Evolutionary conservation across 306 rosid genomes (phyloP).

Genomic region (Rubus idaeus): DNA sequence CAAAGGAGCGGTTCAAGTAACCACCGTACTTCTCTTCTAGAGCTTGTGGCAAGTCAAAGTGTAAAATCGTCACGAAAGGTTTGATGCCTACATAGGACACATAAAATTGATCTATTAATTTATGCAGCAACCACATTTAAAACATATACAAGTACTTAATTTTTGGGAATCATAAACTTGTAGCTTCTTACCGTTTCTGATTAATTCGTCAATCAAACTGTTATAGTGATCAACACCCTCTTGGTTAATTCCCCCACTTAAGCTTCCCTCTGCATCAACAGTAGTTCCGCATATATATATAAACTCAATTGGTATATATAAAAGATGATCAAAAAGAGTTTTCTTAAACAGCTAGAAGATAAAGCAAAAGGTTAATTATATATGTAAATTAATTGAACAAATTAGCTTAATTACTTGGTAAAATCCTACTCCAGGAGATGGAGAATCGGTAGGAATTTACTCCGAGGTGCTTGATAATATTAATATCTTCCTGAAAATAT

Average conservation of each 20-base stretch:
- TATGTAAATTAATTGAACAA: not conserved
- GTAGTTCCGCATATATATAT: no score
- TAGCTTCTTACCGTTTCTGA: constrained; percentile 15
- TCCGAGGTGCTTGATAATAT: constrained; percentile 28
- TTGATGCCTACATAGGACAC: constrained; percentile 25
- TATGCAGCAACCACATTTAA: not conserved
- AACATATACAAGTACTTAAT: not conserved
- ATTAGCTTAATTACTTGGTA: constrained; percentile 31
- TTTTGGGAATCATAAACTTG: not conserved
- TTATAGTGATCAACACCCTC: constrained; percentile 30
- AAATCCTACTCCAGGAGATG: constrained; percentile 41
- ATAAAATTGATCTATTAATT: not conserved
- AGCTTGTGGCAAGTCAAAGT: constrained; percentile 42
- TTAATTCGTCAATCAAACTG: constrained; percentile 24
- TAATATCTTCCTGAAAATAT: constrained; percentile 32
- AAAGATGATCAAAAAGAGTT: not conserved
- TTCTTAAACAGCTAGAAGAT: not conserved
- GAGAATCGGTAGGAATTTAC: constrained; percentile 36
- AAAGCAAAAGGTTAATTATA: not conserved
- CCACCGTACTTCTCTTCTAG: constrained; percentile 40
- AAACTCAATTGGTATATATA: not conserved
- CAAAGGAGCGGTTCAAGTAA: constrained; percentile 28
- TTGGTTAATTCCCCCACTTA: constrained; percentile 30
- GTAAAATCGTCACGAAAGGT: constrained; percentile 37
- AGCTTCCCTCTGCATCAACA: constrained; percentile 26